Evolutionary conservation across 371 early-diverging fungal species (phyloP), one percentile per base, ranked within the genome.

Genomic region (Lichtheimia corymbifera): DNA sequence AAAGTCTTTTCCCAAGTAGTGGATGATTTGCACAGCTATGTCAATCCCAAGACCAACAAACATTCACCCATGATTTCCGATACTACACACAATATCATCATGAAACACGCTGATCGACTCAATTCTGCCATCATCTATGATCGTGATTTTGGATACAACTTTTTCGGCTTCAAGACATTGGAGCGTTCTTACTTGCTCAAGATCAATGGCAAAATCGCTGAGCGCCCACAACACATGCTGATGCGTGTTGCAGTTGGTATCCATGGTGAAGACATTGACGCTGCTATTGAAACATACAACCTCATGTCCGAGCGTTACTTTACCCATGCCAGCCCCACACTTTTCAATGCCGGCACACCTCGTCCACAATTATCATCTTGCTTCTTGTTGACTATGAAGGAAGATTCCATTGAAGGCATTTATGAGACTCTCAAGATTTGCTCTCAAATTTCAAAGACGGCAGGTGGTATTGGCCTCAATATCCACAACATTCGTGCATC

Each of bases 191-290:
- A 99, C 72, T 83, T 99, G 47, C 79, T 99, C 59, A 86, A 90
- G 63, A 88, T 97, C 70, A 85, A 93, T 60, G 88, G 90, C 43
- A 82, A 84, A 64, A 73, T 74, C 22, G 95, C 94, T 2, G 99
- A 99, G 75, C 88, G 99, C 24, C 99, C 99, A 27, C 99, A 99
- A 77, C 98, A 99, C 77, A 86, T 99, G 91, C 81, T 99, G 63
- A 99, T 99, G 99, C 92, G 99, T 68, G 99, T 98, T 5, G 86
- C 98, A 27, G 85, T 99, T 61, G 98, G 99, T 40, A 98, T 99
- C 68, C 99, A 99, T 67, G 95, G 92, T 52, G 82, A 85, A n/a
- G 93, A 99, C 72, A 83, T 99, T 53, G 93, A 93, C 7, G 83
- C 88, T 49, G 99, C 92, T 3, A 93, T 98, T 66, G 93, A 98